phyloP scores from a whole-genome alignment of 2,329 filamentous ascomycete genomes.

The Talaromyces rugulosus region DNA sequence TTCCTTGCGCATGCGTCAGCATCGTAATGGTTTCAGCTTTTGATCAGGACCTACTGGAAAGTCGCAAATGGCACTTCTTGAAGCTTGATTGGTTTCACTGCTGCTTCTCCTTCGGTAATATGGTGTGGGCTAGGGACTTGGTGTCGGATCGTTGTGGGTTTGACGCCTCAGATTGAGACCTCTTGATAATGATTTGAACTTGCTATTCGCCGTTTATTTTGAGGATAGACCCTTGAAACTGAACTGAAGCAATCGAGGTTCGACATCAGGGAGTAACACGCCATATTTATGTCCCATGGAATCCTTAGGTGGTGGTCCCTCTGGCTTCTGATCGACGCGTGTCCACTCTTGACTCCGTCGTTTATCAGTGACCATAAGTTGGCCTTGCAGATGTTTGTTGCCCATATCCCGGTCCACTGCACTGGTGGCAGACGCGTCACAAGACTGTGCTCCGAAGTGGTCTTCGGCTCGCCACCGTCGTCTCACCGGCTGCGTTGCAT shows the following conservation, averaged over 20 bases:
- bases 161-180: constrained; percentile 21
- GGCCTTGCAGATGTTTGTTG: constrained; percentile 24
- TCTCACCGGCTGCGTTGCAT: constrained; percentile 31
- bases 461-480: constrained; percentile 27
- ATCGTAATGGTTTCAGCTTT: constrained; percentile 15
- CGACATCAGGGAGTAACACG: constrained; percentile 23
- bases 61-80: constrained; percentile 12
- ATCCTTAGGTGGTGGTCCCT: background rate
- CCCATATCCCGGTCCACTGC: constrained; percentile 30
- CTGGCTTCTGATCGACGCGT: constrained; percentile 22
- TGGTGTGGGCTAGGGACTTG: background rate
- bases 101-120: background rate
- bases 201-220: constrained; percentile 19
- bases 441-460: constrained; percentile 25
- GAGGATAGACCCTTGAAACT: constrained; percentile 29
- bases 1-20: constrained; percentile 46
- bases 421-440: constrained; percentile 32
- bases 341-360: constrained; percentile 23
- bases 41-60: constrained; percentile 29
- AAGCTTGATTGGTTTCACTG: background rate
- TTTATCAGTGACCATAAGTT: constrained; percentile 30
- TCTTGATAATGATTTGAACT: constrained; percentile 16
- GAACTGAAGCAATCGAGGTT: constrained; percentile 24
- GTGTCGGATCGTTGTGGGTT: background rate
- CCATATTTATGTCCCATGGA: constrained; percentile 40